Evolutionary conservation across 495 filamentous ascomycete species (phyloP), one percentile per base, ranked within the genome.

Genomic region (Bacidia rubella): DNA sequence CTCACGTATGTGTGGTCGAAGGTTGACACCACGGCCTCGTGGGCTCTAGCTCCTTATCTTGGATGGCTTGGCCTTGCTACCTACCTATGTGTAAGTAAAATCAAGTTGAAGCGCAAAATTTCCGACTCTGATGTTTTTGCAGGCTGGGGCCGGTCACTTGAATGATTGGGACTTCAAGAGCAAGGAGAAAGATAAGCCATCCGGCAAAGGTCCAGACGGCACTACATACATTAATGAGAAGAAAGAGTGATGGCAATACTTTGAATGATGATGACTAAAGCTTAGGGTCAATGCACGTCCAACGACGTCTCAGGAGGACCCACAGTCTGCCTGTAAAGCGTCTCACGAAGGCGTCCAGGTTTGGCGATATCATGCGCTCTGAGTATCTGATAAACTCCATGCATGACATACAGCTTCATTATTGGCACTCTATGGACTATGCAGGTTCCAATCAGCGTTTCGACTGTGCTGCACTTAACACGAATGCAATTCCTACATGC

Each of bases 31-130:
- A 71, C 79, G 15, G 78, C 87, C 9, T 86, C 78, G 4, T 90
- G 78, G 78, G 66, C 79, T 55, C 66, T 93, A 66, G 77, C 73
- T 15, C 90, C 90, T 2, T 95, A 95, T 61, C 61, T 87, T 32
- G 78, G 65, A 2, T 96, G 90, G 90, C 65, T 95, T 52, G 68
- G 81, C 19, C 94, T 89, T 63, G 89, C 87, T 27, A 85, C 84
- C 0, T 94, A 93, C 59, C 65, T 94, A 51, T 82, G 75, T 57
- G 71, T 69, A 59, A 51, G 65, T 53, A 17, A 15, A 19, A 15
- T 12, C 11, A 21, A 3, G 26, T 11, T 50, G 10, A 10, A 38
- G 26, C 25, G 3, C 39, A 20, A 47, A 1, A 11, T 17, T 23
- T 12, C 9, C 21, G 21, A 41, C 2, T 35, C 54, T 57, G 49